Base-by-base conservation (phyloP, 768 basidiomycete genomes). In the Russula sp. region DNA sequence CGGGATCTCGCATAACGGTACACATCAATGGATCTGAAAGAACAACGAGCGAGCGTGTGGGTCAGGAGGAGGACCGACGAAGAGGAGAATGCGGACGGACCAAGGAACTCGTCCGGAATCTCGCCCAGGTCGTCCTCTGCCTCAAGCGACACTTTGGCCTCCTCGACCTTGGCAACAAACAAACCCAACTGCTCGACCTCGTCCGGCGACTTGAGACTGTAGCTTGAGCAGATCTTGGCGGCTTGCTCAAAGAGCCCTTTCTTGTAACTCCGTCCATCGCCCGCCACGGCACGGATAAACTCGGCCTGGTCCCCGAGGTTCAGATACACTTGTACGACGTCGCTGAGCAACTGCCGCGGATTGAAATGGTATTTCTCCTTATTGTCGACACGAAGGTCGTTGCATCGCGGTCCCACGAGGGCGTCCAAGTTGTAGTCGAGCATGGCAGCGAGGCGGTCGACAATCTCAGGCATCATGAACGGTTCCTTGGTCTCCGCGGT, bases 401-500 rank as follows among this genome's bases (percentile, higher is more conserved):
- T 84, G 75, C 87, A 95, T 67, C 84, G 86, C 5, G 95, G 94
- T 0, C 97, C 97, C 50, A 87, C 91, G 27, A 99, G 84, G 2
- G 86, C 87, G 54, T 88, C 85, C 20, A 99, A 79, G 71, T 98
- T 98, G 76, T 94, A 94, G 72, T 97, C 91, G 70, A 99, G 75
- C 91, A 97, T 98, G 0, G 95, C 95, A 3, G 97, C 97, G 16
- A 99, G 81, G 40, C 90, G 84, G 73, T 95, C 89, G 56, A 98
- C 91, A 52, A 99, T 98, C 75, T 99, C 97, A 8, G 91, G 88
- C 75, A 92, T 89, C 84, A 97, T 89, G 75, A 98, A 99, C 0
- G 97, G 95, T 32, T 79, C 83, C 72, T 89, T 93, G 0, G 93
- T 91, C 72, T 96, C 90, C 0, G 87, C 89, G 0, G 96, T 96